Percentiles rank a stretch among this genome's conserved stretches.
phyloP scores from a whole-genome alignment of 805 yeast genomes.

The Ogataea sp. region DNA sequence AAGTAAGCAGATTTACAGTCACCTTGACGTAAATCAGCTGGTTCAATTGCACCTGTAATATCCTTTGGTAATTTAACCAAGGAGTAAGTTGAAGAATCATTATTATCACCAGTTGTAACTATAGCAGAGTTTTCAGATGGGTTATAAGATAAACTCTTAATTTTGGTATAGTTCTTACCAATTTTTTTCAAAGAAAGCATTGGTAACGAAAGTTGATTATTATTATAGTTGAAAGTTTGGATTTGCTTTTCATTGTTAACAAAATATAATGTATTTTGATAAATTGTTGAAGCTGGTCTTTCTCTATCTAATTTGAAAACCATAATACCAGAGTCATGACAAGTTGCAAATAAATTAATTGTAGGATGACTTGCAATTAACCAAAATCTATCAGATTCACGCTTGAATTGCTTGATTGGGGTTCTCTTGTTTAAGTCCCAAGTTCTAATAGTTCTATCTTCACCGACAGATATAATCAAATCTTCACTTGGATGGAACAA shows the following conservation, averaged over 20 bases:
- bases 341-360: slow-evolving; percentile 89
- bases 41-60: slow-evolving; percentile 90
- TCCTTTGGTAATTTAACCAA: slow-evolving; percentile 75
- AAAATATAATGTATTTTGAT: slow-evolving; percentile 67
- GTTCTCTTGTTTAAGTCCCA: slow-evolving; percentile 96
- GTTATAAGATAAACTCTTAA: slow-evolving; percentile 80
- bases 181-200: slow-evolving; percentile 76
- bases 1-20: slow-evolving; percentile 81
- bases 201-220: slow-evolving; percentile 62
- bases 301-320: slow-evolving; percentile 96
- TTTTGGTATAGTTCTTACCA: slow-evolving; percentile 80
- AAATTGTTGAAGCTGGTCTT: slow-evolving; percentile 79
- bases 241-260: slow-evolving; percentile 82
- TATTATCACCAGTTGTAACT: slow-evolving; percentile 71
- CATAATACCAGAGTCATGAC: slow-evolving; percentile 97
- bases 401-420: slow-evolving; percentile 87
- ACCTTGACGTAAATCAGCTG: slow-evolving; percentile 72
- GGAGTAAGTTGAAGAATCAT: slow-evolving; percentile 60
- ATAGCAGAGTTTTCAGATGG: slow-evolving; percentile 86
- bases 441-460: slow-evolving; percentile 90
- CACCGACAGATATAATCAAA: slow-evolving; percentile 85
- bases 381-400: slow-evolving; percentile 96
- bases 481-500: slow-evolving; percentile 93
- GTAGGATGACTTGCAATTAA: slow-evolving; percentile 79
- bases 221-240: slow-evolving; percentile 65